Evolutionary conservation across 768 basidiomycete genomes (phyloP), one percentile per base, ranked within the genome.

Genomic region (Boletales sp.): DNA sequence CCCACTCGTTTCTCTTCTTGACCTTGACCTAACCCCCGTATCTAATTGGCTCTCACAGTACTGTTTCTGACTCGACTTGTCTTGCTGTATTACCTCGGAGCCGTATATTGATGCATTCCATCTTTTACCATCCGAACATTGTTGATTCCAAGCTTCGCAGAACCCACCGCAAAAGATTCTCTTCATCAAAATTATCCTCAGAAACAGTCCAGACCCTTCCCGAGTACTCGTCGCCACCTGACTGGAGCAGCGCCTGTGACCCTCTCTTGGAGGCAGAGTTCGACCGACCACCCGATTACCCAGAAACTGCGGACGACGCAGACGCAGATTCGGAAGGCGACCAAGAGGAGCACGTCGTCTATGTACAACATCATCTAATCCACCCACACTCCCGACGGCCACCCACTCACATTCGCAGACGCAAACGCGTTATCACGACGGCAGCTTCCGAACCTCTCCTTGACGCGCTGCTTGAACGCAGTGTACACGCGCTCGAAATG

Each of bases 401-500:
- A 17, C 50, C 55, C 28, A 19, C 51, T 12, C 44, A 55, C 25
- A 39, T 44, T 51, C 63, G 61, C 41, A 61, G 68, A 32, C 60
- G 64, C 50, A 63, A 68, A 49, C 58, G 67, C 41, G 48, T 54
- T 18, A 28, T 28, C 25, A 57, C 58, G 63, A 51, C 31, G 44
- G 67, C 18, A 64, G 30, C 40, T 9, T 35, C 71, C 43, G 83
- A 86, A 63, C 77, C 79, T 12, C 82, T 78, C 58, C 76, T 90
- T 25, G 90, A 92, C 66, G 77, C 84, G n/a, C 72, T 92, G 14
- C 76, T 92, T 2, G 87, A 82, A 50, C 82, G 90, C 54, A 90
- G 87, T 56, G 87, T 92, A 13, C 83, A 90, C 67, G 90, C 90
- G 1, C 74, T 93, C 9, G 90, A 92, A 64, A 83, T 90, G 75